phyloP scores from a whole-genome alignment of 208 protist genomes.

The Leptomonas seymouri region DNA sequence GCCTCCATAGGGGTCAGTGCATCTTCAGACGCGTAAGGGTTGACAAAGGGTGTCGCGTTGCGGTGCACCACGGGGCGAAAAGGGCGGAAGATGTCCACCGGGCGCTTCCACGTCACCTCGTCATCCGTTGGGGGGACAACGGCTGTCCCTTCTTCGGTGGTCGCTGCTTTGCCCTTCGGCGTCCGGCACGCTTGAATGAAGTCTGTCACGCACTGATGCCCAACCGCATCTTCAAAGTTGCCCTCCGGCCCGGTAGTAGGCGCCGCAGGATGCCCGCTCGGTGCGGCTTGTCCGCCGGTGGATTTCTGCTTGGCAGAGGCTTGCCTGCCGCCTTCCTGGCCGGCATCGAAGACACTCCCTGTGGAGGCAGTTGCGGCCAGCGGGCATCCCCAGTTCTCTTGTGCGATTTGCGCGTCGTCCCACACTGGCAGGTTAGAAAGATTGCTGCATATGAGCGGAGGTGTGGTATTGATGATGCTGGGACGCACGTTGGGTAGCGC shows the following conservation, averaged over 20 bases:
- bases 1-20: slow-evolving; percentile 38
- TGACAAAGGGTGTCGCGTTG: slow-evolving; percentile 78
- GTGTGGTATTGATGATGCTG: background rate
- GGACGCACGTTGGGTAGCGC: background rate
- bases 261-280: too few relatives aligned
- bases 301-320: slow-evolving; percentile 6
- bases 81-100: slow-evolving; percentile 69
- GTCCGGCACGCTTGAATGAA: slow-evolving; percentile 14
- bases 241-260: slow-evolving; percentile 1
- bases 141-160: background rate
- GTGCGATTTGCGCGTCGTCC: slow-evolving; percentile 74
- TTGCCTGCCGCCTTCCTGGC: background rate
- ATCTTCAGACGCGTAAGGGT: slow-evolving; percentile 63
- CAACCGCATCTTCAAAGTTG: slow-evolving; percentile 20
- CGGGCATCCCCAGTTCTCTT: slow-evolving; percentile 78
- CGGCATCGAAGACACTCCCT: background rate
- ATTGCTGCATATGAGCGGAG: slow-evolving; percentile 23
- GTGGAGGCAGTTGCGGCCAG: slow-evolving; percentile 23
- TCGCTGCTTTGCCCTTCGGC: background rate
- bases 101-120: slow-evolving; percentile 66
- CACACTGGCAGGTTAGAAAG: slow-evolving; percentile 57
- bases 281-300: background rate
- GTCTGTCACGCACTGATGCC: slow-evolving; percentile 7
- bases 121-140: background rate
- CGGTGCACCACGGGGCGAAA: slow-evolving; percentile 92